Base-by-base conservation (phyloP, 1,284 basidiomycete genomes). In the Apiotrichum veenhuisii region DNA sequence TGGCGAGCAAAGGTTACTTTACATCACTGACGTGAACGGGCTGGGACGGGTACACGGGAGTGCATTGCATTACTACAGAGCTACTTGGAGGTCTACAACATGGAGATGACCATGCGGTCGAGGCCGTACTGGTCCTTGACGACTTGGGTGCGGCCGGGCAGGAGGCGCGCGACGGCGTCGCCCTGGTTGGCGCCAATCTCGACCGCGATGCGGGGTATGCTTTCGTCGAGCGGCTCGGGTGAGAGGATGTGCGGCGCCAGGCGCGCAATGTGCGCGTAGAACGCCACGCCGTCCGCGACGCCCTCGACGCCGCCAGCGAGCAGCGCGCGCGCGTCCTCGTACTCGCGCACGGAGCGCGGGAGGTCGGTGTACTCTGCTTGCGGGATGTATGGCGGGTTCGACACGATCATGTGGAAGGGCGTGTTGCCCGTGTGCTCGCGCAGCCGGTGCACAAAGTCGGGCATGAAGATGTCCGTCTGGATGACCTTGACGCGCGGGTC, bases 381-480 rank as follows among this genome's bases (percentile, higher is more conserved):
- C 23, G 90, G 80, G 65, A 97, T 90, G 77, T 96, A 96, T 8
- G 93, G 93, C n/a, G 93, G 93, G 74, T 96, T 97, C 14, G 88
- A 86, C 7, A 30, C 30, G 30, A 30, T 30, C 5, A 30, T 30
- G 30, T 30, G 30, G 30, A 30, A 30, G 30, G 30, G 30, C 30
- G 30, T 30, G 30, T 30, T 30, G 30, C 7, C 30, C 30, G 30
- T 30, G 30, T n/a, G 57, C 53, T 27, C 22, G 25, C 26, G 40
- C n/a, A 72, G 30, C 1, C 26, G 34, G 20, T 44, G 33, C 15
- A 44, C 30, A 47, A 63, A 63, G 18, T 51, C 55, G 64, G 74
- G 77, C 59, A 71, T 76, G 64, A 77, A 82, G 54, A 82, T 79
- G 70, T 82, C 85, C 55, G 77, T 81, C 52, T 80, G 67, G 4